Evolutionary conservation across 2,329 filamentous ascomycete genomes (phyloP).

Genomic region (Reticulascus tulasneorum): DNA sequence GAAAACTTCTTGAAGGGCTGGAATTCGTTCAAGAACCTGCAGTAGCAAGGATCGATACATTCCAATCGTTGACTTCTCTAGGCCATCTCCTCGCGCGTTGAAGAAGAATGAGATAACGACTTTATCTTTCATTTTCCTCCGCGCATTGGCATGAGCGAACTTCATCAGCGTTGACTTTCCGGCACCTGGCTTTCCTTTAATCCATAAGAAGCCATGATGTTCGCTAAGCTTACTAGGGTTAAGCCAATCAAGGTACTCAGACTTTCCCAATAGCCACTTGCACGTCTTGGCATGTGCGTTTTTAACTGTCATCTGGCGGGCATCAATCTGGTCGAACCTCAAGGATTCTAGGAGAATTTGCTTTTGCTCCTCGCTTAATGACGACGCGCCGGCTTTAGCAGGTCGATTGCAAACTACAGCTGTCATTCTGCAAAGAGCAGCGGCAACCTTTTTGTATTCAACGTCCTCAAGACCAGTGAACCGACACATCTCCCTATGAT

Average conservation of each 20-base stretch:
- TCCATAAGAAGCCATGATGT: slow-evolving; percentile 3
- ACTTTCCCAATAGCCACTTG: slow-evolving; percentile 12
- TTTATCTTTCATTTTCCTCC: background rate
- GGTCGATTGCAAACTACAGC: too few species aligned
- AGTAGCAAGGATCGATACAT: slow-evolving; percentile 47
- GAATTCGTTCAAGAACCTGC: slow-evolving; percentile 35
- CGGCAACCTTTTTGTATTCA: slow-evolving; percentile 27
- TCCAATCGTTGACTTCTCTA: slow-evolving; percentile 42
- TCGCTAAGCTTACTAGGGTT: background rate
- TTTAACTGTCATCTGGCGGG: slow-evolving; percentile 10
- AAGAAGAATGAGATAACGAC: slow-evolving; percentile 10
- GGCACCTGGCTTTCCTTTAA: slow-evolving; percentile 1
- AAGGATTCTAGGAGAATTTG: slow-evolving; percentile 11
- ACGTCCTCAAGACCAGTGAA: slow-evolving; percentile 23
- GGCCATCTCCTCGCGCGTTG: slow-evolving; percentile 11
- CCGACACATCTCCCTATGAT: slow-evolving; percentile 33
- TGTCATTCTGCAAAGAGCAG: too few species aligned
- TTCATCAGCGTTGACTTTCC: slow-evolving; percentile 7
- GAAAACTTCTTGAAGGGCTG: slow-evolving; percentile 22
- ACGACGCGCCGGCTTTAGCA: too few species aligned
- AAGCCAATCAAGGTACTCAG: slow-evolving; percentile 11
- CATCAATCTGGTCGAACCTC: slow-evolving; percentile 11
- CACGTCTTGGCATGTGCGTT: slow-evolving; percentile 15
- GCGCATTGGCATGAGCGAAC: background rate
- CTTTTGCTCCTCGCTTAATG: too few species aligned